phyloP scores from a whole-genome alignment of 2,329 filamentous ascomycete species.

The Epichloe coenophiala region DNA sequence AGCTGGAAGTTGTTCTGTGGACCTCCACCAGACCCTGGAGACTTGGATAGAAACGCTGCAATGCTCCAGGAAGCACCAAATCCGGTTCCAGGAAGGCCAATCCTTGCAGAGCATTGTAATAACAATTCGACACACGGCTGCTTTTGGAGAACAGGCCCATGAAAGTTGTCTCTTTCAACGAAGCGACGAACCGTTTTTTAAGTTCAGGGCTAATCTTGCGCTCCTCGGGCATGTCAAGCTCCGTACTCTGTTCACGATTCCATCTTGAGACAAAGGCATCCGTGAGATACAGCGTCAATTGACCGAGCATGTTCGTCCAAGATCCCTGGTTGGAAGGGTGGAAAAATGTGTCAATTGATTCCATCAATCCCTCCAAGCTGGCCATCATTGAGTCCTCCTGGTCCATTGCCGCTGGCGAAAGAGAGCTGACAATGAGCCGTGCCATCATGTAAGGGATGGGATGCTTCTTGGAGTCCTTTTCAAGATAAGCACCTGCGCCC shows the following conservation, averaged over 20 bases:
- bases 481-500: slow-evolving; percentile 73
- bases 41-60: slow-evolving; percentile 93
- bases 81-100: slow-evolving; percentile 84
- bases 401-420: slow-evolving; percentile 72
- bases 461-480: slow-evolving; percentile 87
- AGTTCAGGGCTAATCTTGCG: slow-evolving; percentile 68
- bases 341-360: slow-evolving; percentile 96
- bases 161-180: slow-evolving; percentile 83
- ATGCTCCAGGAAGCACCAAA: slow-evolving; percentile 78
- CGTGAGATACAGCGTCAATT: slow-evolving; percentile 81
- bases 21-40: slow-evolving; percentile 95
- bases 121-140: slow-evolving; percentile 79
- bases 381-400: slow-evolving; percentile 68
- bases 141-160: slow-evolving; percentile 98
- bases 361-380: slow-evolving; percentile 78
- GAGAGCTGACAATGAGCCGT: slow-evolving; percentile 80
- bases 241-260: slow-evolving; percentile 88
- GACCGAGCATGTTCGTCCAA: slow-evolving; percentile 83
- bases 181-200: slow-evolving; percentile 80
- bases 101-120: slow-evolving; percentile 77
- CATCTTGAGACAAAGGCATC: slow-evolving; percentile 96
- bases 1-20: slow-evolving; percentile 85
- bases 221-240: slow-evolving; percentile 73
- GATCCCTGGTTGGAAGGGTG: slow-evolving; percentile 89
- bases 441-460: slow-evolving; percentile 86